These are phyloP conservation scores for Sanghuangporus weigelae DNA, from an alignment of 1,284 basidiomycete species.

Conservation along the genomic window DNA sequence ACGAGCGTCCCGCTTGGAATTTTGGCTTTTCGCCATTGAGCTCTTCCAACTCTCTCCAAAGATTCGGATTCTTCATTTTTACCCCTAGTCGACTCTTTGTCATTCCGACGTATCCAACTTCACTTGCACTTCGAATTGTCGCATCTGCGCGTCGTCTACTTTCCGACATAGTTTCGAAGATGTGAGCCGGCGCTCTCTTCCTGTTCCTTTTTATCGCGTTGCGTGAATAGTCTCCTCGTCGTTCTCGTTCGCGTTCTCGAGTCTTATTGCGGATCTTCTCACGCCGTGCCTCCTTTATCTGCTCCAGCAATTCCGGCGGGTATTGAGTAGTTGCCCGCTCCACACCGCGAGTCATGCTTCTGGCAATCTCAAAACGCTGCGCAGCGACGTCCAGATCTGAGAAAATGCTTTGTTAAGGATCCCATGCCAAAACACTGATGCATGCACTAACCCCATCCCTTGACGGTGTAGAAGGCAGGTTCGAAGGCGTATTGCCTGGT, in stretches of 20 bases:
- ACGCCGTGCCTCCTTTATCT: conserved; percentile 48
- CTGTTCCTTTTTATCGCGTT: conserved; percentile 42
- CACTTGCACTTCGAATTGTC: conserved; percentile 45
- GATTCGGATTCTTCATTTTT: conserved; percentile 39
- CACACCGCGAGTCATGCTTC: conserved; percentile 34
- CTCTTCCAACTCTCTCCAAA: conserved; percentile 39
- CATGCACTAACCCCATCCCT: conserved; percentile 40
- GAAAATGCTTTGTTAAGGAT: not conserved
- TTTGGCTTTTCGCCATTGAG: conserved; percentile 24
- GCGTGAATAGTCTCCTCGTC: conserved; percentile 49
- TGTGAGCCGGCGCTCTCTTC: conserved; percentile 55
- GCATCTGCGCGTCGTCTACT: conserved; percentile 41
- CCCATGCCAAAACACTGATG: not conserved
- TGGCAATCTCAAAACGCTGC: conserved; percentile 26
- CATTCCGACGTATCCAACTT: conserved; percentile 58
- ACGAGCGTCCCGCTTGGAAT: conserved; percentile 32
- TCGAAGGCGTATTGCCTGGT: conserved; percentile 18
- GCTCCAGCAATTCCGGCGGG: conserved; percentile 41
- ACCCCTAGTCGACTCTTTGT: conserved; percentile 47
- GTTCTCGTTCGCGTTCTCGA: conserved; percentile 50
- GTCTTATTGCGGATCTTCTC: conserved; percentile 60
- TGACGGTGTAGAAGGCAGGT: conserved; percentile 23
- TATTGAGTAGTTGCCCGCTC: conserved; percentile 38
- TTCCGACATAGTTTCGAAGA: conserved; percentile 47
- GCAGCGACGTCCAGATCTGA: conserved; percentile 16